Conservation (phyloP, 371 early-diverging fungal genomes). For the Lichtheimia hyalospora region DNA sequence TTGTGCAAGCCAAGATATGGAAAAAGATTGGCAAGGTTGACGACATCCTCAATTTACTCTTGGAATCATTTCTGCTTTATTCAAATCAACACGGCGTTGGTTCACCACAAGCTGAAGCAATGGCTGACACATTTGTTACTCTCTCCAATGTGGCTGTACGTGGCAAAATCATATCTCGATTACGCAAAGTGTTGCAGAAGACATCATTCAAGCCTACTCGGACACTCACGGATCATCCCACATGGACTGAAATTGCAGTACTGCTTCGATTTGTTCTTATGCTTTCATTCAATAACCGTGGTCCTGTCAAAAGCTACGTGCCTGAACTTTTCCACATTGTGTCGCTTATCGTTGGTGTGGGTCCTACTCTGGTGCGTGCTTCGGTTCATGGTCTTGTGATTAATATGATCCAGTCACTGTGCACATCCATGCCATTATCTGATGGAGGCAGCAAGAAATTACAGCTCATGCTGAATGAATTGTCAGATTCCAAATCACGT, state of each 20-base stretch:
- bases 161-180: conserved; percentile 71
- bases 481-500: conserved; percentile 74
- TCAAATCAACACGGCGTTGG: conserved; percentile 79
- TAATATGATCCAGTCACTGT: conserved; percentile 82
- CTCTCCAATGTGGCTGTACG: conserved; percentile 72
- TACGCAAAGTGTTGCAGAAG: conserved; percentile 63
- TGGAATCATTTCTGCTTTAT: conserved; percentile 74
- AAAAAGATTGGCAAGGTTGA: conserved; percentile 69
- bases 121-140: conserved; percentile 81
- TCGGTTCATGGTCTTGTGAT: conserved; percentile 87
- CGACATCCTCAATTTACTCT: conserved; percentile 69
- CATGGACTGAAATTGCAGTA: conserved; percentile 86
- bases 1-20: conserved; percentile 85
- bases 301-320: conserved; percentile 69
- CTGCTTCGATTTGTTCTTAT: conserved; percentile 80
- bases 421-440: conserved; percentile 59
- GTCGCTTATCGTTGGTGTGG: conserved; percentile 76
- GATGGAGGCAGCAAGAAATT: conserved; percentile 57
- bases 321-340: conserved; percentile 85
- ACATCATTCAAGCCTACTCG: conserved; percentile 65
- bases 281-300: conserved; percentile 78
- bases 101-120: conserved; percentile 73
- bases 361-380: conserved; percentile 76
- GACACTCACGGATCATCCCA: conserved; percentile 69
- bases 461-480: conserved; percentile 57